These are phyloP conservation scores for Persicaria tinctoria DNA, from an alignment of 148 eudicot species.

Conservation along the genomic window DNA sequence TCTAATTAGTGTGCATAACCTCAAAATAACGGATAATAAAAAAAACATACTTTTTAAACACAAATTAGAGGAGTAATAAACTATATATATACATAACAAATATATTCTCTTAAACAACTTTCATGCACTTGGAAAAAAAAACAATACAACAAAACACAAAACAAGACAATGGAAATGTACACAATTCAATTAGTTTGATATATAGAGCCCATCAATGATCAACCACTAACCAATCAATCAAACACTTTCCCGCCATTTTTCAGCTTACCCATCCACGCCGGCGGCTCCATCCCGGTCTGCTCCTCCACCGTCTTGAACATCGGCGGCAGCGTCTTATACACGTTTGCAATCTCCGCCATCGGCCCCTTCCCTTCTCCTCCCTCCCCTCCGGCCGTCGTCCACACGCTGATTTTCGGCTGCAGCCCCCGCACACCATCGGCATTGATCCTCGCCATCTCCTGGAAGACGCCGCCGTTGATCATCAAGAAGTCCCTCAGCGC, in stretches of 20 bases:
- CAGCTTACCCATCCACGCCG: slow-evolving; percentile 48
- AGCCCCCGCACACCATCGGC: slow-evolving; percentile 39
- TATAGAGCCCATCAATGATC: no score
- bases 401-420: slow-evolving; percentile 48
- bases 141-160: no score
- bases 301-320: slow-evolving; percentile 48
- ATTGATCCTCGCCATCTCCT: slow-evolving; percentile 47
- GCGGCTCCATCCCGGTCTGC: slow-evolving; percentile 56
- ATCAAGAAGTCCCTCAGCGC: slow-evolving; percentile 50
- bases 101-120: no score
- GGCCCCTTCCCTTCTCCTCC: slow-evolving; percentile 21
- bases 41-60: no score
- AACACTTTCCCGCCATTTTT: slow-evolving; percentile 7
- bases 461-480: slow-evolving; percentile 45
- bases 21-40: no score
- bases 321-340: slow-evolving; percentile 52
- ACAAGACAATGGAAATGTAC: no score
- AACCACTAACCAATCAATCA: not conserved
- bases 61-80: no score
- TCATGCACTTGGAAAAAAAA: no score
- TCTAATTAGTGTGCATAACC: no score
- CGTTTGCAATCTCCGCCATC: slow-evolving; percentile 36
- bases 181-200: no score
- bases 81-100: no score
- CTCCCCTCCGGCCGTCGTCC: slow-evolving; percentile 31